Evolutionary conservation across 257 asterid species (phyloP).

Genomic region (Scutellaria barbata): DNA sequence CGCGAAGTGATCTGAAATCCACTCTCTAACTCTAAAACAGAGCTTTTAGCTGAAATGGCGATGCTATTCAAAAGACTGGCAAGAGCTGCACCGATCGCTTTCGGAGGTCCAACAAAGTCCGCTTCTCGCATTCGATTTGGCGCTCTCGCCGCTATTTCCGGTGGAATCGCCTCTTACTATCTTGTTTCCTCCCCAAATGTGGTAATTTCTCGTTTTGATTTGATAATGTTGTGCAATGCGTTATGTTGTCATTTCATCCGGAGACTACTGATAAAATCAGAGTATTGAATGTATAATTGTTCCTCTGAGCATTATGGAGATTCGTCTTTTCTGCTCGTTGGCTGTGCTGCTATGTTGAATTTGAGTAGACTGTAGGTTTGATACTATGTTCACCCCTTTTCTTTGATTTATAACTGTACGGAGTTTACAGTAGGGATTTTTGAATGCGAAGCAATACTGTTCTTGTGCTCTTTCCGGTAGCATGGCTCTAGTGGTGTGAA

Average conservation of each 20-base stretch:
- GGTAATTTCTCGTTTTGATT: slow-evolving; percentile 49
- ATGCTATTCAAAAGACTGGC: slow-evolving; percentile 56
- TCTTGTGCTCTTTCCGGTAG: slow-evolving; percentile 14
- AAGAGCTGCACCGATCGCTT: slow-evolving; percentile 60
- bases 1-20: slow-evolving; percentile 18
- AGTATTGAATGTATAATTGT: neutral
- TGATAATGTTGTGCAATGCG: slow-evolving; percentile 26
- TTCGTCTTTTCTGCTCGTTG: neutral
- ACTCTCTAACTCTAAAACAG: slow-evolving; percentile 14
- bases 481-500: slow-evolving; percentile 9
- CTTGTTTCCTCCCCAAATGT: slow-evolving; percentile 54
- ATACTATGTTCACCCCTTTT: neutral
- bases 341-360: slow-evolving; percentile 23
- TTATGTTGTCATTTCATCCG: slow-evolving; percentile 18
- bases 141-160: slow-evolving; percentile 77
- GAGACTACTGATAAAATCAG: neutral
- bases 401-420: neutral
- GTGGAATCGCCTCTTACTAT: slow-evolving; percentile 73
- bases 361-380: neutral
- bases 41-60: slow-evolving; percentile 42
- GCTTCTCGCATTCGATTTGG: slow-evolving; percentile 61
- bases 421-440: neutral
- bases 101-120: slow-evolving; percentile 51
- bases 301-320: neutral
- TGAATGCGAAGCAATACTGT: slow-evolving; percentile 18